Evolutionary conservation across 73 alveolate species (phyloP).

Genomic region (Symbiodinium pilosum): DNA sequence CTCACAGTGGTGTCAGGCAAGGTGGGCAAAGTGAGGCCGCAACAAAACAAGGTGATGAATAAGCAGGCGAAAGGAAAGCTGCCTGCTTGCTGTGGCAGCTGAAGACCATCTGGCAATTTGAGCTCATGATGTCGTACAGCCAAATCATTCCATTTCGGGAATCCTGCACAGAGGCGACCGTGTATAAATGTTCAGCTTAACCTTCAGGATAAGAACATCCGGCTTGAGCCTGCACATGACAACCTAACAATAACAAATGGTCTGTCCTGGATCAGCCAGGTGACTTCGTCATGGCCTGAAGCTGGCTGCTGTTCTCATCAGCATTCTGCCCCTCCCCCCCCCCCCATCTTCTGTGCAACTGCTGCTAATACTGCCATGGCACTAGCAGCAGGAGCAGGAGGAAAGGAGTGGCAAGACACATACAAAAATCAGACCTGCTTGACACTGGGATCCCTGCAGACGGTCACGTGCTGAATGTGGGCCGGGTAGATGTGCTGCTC

Average conservation of each 20-base stretch:
- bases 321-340: too few relatives aligned
- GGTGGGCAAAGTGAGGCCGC: too few relatives aligned
- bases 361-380: too few relatives aligned
- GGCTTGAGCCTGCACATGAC: background rate
- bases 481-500: slow-evolving; percentile 52
- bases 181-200: background rate
- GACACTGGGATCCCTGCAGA: slow-evolving; percentile 3
- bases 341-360: too few relatives aligned
- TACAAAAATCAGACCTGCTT: too few relatives aligned
- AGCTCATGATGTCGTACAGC: slow-evolving; percentile 40
- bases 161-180: slow-evolving; percentile 3
- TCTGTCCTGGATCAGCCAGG: slow-evolving; percentile 83
- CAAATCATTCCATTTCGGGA: slow-evolving; percentile 75
- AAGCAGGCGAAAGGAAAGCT: too few relatives aligned
- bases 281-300: slow-evolving; percentile 22
- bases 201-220: background rate
- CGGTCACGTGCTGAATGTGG: slow-evolving; percentile 75
- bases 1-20: too few relatives aligned
- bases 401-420: too few relatives aligned
- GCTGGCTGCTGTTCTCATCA: too few relatives aligned
- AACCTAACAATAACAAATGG: too few relatives aligned
- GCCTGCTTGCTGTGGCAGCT: slow-evolving; percentile 75
- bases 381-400: too few relatives aligned
- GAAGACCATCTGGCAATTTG: slow-evolving; percentile 25
- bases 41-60: too few relatives aligned